These are phyloP conservation scores for Aureobasidium pullulans DNA, from an alignment of 2,329 filamentous ascomycete species.

Conservation along the genomic window DNA sequence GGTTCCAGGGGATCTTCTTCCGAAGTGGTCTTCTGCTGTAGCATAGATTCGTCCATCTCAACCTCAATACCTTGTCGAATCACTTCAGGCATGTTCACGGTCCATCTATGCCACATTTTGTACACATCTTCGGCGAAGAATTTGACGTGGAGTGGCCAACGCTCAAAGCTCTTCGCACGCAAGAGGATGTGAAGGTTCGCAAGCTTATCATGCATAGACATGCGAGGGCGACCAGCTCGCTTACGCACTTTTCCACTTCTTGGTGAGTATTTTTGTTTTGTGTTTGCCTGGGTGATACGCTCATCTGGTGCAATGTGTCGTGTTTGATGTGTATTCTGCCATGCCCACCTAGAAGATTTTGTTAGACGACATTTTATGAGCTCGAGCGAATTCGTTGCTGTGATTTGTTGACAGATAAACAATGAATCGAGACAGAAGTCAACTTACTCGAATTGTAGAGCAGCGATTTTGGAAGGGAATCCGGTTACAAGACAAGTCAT, in stretches of 20 bases:
- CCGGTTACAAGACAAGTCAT: constrained; percentile 82
- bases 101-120: constrained; percentile 58
- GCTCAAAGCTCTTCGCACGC: constrained; percentile 67
- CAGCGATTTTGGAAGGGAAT: constrained; percentile 79
- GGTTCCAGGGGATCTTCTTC: neutral
- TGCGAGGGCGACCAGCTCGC: constrained; percentile 49
- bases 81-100: constrained; percentile 40
- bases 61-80: constrained; percentile 41
- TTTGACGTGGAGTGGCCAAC: constrained; percentile 74
- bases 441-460: constrained; percentile 88
- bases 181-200: constrained; percentile 77
- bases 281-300: constrained; percentile 46
- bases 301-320: constrained; percentile 63
- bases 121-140: constrained; percentile 71
- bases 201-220: constrained; percentile 60
- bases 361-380: neutral
- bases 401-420: neutral
- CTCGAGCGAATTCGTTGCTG: neutral
- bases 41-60: constrained; percentile 8
- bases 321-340: constrained; percentile 77
- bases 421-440: neutral
- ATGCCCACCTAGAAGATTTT: constrained; percentile 63
- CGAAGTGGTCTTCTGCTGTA: neutral
- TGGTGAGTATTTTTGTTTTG: constrained; percentile 27
- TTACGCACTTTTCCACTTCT: constrained; percentile 35